Percentiles rank a stretch among this genome's conserved stretches.
Conservation (phyloP, 192 early-diverging fungal genomes). For the Jimgerdemannia flammicorona region DNA sequence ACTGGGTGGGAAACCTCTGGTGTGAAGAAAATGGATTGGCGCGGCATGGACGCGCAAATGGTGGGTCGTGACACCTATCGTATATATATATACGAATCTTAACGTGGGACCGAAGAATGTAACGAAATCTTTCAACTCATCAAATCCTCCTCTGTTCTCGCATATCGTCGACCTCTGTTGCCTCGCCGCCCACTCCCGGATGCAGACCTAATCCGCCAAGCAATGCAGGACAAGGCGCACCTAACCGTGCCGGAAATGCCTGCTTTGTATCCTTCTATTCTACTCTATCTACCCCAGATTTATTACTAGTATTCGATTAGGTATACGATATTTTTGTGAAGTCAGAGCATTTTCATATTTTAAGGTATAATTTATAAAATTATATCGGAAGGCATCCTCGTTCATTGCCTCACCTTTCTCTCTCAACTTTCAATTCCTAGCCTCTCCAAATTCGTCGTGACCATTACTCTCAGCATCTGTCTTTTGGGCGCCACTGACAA, state of each 20-base stretch:
- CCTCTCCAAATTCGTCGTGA: conserved; percentile 75
- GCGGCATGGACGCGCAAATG: neutral
- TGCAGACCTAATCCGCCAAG: conserved; percentile 77
- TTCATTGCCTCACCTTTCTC: neutral
- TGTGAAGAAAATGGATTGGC: neutral
- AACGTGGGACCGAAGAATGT: too few relatives aligned
- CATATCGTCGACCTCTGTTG: conserved; percentile 90
- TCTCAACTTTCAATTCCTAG: conserved; percentile 32
- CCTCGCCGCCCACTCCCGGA: conserved; percentile 82
- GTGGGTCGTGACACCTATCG: neutral
- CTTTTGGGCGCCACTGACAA: conserved; percentile 85
- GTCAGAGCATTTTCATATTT: too few relatives aligned
- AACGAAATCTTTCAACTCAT: neutral
- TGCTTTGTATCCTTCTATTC: conserved; percentile 47
- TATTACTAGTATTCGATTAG: too few relatives aligned
- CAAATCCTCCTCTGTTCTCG: neutral
- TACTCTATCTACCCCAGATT: neutral
- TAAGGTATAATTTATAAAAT: too few relatives aligned
- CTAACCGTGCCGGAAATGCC: conserved; percentile 90
- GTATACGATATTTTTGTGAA: too few relatives aligned
- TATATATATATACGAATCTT: too few relatives aligned
- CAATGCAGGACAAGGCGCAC: conserved; percentile 97
- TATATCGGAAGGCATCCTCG: too few relatives aligned
- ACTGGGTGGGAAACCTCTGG: too few relatives aligned
- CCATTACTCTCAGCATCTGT: conserved; percentile 85